Evolutionary conservation across 495 filamentous ascomycete genomes (phyloP).

Genomic region (Penicillium odoratum): DNA sequence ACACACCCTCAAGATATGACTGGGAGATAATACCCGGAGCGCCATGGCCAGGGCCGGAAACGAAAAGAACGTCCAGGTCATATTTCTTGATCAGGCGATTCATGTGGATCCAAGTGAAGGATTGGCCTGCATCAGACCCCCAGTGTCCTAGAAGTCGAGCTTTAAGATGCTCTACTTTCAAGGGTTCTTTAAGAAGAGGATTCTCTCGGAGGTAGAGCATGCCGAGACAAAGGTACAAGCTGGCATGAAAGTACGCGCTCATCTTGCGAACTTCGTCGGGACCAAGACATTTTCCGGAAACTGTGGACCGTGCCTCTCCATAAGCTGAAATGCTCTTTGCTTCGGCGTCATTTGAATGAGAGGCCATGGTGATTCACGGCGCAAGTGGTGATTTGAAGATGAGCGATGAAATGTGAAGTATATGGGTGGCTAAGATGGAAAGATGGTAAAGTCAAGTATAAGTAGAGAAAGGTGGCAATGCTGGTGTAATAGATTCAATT

Average conservation of each 20-base stretch:
- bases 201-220: constrained; percentile 75
- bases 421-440: background rate
- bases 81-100: constrained; percentile 77
- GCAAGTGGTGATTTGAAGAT: background rate
- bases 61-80: constrained; percentile 64
- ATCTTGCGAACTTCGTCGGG: constrained; percentile 64
- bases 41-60: constrained; percentile 73
- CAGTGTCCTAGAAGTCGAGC: constrained; percentile 70
- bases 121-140: constrained; percentile 71
- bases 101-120: constrained; percentile 76
- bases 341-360: background rate
- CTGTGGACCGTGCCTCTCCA: constrained; percentile 63
- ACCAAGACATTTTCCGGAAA: constrained; percentile 56
- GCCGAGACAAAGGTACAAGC: constrained; percentile 68
- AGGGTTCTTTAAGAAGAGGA: constrained; percentile 61
- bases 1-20: constrained; percentile 73
- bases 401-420: background rate
- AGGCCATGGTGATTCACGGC: background rate
- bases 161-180: constrained; percentile 65
- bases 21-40: constrained; percentile 69
- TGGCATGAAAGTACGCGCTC: constrained; percentile 67
- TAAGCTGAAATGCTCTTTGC: constrained; percentile 57
- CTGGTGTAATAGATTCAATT: background rate
- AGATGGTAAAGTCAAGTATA: background rate
- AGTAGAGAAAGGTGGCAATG: background rate